Base-by-base conservation (phyloP, 2,329 filamentous ascomycete genomes). In the Hymenoscyphus linearis region DNA sequence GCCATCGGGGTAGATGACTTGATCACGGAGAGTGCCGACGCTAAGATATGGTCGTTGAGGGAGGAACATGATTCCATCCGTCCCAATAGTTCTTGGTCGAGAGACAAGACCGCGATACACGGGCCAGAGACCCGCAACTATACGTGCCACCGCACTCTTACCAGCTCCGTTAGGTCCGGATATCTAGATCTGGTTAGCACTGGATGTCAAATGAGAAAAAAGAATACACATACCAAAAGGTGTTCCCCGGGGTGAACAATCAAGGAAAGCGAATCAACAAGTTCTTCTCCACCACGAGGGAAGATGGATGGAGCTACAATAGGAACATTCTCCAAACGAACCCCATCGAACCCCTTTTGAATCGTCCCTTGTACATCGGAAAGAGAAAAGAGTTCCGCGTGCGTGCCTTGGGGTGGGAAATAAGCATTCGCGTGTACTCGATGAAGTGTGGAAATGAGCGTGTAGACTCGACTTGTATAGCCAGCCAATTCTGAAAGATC, bases 41-140 rank as follows among this genome's bases (percentile, higher is more conserved):
- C 88, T 93, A 36, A 98, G 84, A 71, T 98, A 98, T 0, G 93
- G 92, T 16, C 93, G 84, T 74, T 99, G 95, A 0, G 95, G 95
- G 12, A 99, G 82, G 77, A 99, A 98, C 93, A 99, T 98, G 77
- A 99, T 96, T 62, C 95, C 95, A 66, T 98, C 93, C 64, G 88
- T 82, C 44, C 92, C 92, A 50, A 85, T 84, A 44, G 79, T 82
- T 71, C 95, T 91, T 2, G 95, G 93, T 1, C 93, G 86, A 62
- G 90, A 96, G 18, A 97, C 91, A 2, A 99, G 81, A 2, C 95
- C 95, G 52, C 95, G 89, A 73, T 98, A 99, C 0, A 96, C 89
- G 0, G 95, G 96, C 95, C 96, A 99, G 10, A 99, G 80, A 0
- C 95, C 95, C 0, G 93, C 92, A 7, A 96, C 85, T 34, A 98